Percentiles rank a stretch among this genome's conserved stretches.
Conservation (phyloP, 176 grass and related monocot species). For the Aegilops sharonensis region DNA sequence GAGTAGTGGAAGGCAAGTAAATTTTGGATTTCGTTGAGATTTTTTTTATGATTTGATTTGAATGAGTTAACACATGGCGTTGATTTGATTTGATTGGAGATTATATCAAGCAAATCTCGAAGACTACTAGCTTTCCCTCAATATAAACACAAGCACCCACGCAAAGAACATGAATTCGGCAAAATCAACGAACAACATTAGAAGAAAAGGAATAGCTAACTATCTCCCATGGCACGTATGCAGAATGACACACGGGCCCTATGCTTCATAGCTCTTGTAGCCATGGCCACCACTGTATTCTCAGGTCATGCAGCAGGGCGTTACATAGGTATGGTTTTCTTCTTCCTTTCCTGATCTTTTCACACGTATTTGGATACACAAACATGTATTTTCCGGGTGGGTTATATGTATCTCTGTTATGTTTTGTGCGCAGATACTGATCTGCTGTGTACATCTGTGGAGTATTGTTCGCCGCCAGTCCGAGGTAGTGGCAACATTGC, state of each 20-base stretch:
- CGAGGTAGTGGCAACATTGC: not conserved
- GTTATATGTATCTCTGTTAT: not conserved
- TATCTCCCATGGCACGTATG: not conserved
- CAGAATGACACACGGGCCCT: not conserved
- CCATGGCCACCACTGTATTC: not conserved
- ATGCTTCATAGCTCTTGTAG: not conserved
- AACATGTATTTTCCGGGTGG: not conserved
- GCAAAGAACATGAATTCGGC: not conserved
- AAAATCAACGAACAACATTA: not conserved
- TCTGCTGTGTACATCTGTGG: not conserved
- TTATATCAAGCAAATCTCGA: too few relatives aligned
- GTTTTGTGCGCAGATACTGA: not conserved
- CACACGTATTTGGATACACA: not conserved
- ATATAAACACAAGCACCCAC: not conserved
- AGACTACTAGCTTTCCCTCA: not conserved
- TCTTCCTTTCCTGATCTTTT: not conserved
- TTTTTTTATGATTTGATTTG: too few relatives aligned
- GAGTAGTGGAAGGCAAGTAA: too few relatives aligned
- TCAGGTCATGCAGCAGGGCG: not conserved
- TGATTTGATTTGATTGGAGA: too few relatives aligned
- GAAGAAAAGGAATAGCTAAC: not conserved
- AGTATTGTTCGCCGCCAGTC: not conserved
- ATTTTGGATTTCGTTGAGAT: too few relatives aligned
- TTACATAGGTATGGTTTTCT: not conserved
- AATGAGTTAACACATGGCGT: too few relatives aligned